A percentile compares a stretch with the other conserved stretches of the same genome.
Conservation (phyloP, 2,329 filamentous ascomycete species). For the Thielaviopsis ethacetica region DNA sequence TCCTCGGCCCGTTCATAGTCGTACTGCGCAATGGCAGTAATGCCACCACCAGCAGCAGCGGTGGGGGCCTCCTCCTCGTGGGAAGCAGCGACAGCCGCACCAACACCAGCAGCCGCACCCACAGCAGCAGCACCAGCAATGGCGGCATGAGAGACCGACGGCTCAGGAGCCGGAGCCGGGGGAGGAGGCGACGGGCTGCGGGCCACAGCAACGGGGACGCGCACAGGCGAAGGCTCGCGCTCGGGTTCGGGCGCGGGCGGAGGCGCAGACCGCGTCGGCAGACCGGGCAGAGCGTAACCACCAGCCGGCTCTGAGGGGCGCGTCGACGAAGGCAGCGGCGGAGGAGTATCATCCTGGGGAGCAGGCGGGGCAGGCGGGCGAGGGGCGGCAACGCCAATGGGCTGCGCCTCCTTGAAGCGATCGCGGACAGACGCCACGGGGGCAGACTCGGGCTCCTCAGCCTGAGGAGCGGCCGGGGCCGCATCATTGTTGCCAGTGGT, state of each 20-base stretch:
- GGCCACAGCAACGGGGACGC: slow-evolving; percentile 70
- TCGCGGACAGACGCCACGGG: slow-evolving; percentile 63
- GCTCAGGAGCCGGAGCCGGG: slow-evolving; percentile 11
- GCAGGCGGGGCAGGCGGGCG: slow-evolving; percentile 20
- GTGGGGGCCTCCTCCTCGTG: slow-evolving; percentile 4
- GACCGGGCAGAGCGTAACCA: slow-evolving; percentile 62
- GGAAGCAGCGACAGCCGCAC: slow-evolving; percentile 53
- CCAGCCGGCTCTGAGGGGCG: slow-evolving; percentile 53
- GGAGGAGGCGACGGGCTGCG: slow-evolving; percentile 28
- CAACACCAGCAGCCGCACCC: slow-evolving; percentile 22
- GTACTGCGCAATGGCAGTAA: slow-evolving; percentile 68
- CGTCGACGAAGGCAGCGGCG: slow-evolving; percentile 16
- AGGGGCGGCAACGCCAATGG: slow-evolving; percentile 39
- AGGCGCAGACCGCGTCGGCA: slow-evolving; percentile 44
- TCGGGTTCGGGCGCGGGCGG: slow-evolving; percentile 35
- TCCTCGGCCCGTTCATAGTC: slow-evolving; percentile 97
- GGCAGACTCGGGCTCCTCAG: slow-evolving; percentile 36
- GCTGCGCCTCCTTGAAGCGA: slow-evolving; percentile 62
- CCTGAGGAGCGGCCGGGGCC: slow-evolving; percentile 13
- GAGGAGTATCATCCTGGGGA: slow-evolving; percentile 28
- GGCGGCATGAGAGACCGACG: slow-evolving; percentile 8
- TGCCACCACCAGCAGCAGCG: slow-evolving; percentile 29
- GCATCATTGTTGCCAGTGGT: slow-evolving; percentile 37
- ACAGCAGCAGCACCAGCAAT: slow-evolving; percentile 5
- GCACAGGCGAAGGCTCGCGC: slow-evolving; percentile 57